Base-by-base conservation (phyloP, 2,329 filamentous ascomycete species). In the Sporothrix dimorphospora region DNA sequence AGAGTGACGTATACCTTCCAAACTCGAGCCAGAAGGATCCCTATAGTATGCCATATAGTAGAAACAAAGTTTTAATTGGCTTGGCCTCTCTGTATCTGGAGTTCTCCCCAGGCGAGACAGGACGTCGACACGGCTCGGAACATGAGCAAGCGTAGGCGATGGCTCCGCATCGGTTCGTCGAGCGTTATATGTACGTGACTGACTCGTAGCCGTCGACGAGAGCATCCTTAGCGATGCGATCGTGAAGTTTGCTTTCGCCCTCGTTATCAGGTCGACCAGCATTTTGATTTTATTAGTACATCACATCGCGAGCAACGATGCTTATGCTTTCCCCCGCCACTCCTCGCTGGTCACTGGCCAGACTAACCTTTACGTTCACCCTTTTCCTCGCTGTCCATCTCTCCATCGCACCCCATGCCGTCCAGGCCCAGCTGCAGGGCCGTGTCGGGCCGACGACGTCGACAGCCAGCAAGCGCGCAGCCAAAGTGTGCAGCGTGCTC, bases 401-500 rank as follows among this genome's bases (percentile, higher is more conserved):
- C 47, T 27, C 61, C n/a, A 11, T 61, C 45, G 66, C 51, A 24
- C 53, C 65, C 55, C 45, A 55, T 16, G 7, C 1, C 5, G 57
- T 14, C 14, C 47, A 59, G 19, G 71, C 78, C 12, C 77, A 79
- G 74, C 75, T 79, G 27, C 74, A 73, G 27, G 78, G 77, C 16
- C 72, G 53, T 14, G 78, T 79, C 45, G 78, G 78, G 2, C 78
- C 77, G 0, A 76, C 76, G 3, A 80, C 78, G 11, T 76, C 76
- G 14, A 75, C 75, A 9, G 74, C 73, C 19, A 72, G 74, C 57
- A 80, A 80, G 74, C 75, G 77, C 6, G 75, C 77, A 21, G 75
- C 73, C 69, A 80, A 80, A 74, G 73, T 79, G 4, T 88, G 85
- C 79, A 84, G 84, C 76, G 85, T 88, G 69, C 80, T 84, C 70